Evolutionary conservation across 768 basidiomycete genomes (phyloP).

Genomic region (Leccinum broughii): DNA sequence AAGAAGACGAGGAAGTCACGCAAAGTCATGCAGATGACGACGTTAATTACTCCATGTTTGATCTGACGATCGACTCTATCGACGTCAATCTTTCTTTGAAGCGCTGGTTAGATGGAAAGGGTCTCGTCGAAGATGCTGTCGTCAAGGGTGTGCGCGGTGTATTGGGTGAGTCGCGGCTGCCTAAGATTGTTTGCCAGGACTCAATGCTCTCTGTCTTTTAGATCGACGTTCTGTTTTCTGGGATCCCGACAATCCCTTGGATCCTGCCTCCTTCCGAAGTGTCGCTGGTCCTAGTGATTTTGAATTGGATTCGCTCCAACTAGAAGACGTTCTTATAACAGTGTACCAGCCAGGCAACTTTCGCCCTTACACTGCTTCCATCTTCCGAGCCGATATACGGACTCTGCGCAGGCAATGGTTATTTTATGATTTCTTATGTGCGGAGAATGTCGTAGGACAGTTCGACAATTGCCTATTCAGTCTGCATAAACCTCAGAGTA

Average conservation of each 20-base stretch:
- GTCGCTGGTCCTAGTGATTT: conserved; percentile 79
- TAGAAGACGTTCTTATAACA: conserved; percentile 93
- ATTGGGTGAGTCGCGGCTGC: conserved; percentile 55
- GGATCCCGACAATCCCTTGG: conserved; percentile 79
- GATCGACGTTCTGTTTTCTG: conserved; percentile 86
- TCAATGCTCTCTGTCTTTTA: conserved; percentile 31
- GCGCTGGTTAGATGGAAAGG: conserved; percentile 95
- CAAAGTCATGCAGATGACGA: conserved; percentile 49
- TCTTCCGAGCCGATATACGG: conserved; percentile 89
- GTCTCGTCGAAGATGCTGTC: conserved; percentile 86
- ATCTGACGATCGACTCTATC: conserved; percentile 90
- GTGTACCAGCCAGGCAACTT: conserved; percentile 93
- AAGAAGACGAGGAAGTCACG: conserved; percentile 52
- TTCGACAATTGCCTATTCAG: conserved; percentile 98
- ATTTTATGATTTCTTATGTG: conserved; percentile 88
- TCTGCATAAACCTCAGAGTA: conserved; percentile 93
- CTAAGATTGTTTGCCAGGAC: background rate
- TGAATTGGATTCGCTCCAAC: conserved; percentile 82
- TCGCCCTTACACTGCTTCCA: conserved; percentile 87
- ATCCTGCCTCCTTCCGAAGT: conserved; percentile 82
- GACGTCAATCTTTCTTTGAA: conserved; percentile 91
- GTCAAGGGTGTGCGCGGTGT: conserved; percentile 94
- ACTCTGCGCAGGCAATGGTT: conserved; percentile 90
- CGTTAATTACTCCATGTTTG: conserved; percentile 84
- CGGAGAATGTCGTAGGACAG: conserved; percentile 95